These are phyloP conservation scores for Lepidium aucheri DNA, from an alignment of 345 rosid genomes.

Conservation along the genomic window DNA sequence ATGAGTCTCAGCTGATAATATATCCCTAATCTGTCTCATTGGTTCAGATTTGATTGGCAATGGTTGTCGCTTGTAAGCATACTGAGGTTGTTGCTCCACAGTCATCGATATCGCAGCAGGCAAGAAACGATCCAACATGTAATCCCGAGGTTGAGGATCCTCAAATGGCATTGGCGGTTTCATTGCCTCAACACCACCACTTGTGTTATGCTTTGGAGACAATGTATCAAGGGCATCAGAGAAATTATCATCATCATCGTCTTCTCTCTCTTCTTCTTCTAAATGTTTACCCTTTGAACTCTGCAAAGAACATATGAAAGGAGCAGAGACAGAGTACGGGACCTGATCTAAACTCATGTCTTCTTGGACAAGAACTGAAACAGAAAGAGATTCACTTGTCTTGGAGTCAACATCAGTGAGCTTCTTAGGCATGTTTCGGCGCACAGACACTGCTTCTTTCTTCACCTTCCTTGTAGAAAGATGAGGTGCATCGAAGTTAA, in stretches of 20 bases:
- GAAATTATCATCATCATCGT: conserved; percentile 43
- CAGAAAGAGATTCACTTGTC: conserved; percentile 21
- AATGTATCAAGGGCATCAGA: conserved; percentile 71
- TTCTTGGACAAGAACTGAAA: conserved; percentile 29
- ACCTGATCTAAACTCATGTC: conserved; percentile 47
- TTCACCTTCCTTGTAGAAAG: conserved; percentile 59
- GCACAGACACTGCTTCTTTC: conserved; percentile 28
- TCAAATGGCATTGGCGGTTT: conserved; percentile 40
- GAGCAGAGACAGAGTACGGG: conserved; percentile 57
- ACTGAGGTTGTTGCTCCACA: conserved; percentile 45
- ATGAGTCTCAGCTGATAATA: conserved; percentile 13
- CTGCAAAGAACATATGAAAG: conserved; percentile 55
- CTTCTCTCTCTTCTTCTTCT: conserved; percentile 4
- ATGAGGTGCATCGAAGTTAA: conserved; percentile 68
- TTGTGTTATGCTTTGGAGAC: conserved; percentile 45
- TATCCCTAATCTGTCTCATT: conserved; percentile 26
- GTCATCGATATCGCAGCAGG: conserved; percentile 95
- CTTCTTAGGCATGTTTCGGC: conserved; percentile 23
- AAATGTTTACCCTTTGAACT: conserved; percentile 19
- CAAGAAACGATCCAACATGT: conserved; percentile 86
- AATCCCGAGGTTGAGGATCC: conserved; percentile 51
- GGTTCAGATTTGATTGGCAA: conserved; percentile 30
- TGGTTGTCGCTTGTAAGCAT: conserved; percentile 47
- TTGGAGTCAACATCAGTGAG: conserved; percentile 12
- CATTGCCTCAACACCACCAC: conserved; percentile 27